Conservation (phyloP, 2,329 filamentous ascomycete genomes). For the Aspergillus terreus region DNA sequence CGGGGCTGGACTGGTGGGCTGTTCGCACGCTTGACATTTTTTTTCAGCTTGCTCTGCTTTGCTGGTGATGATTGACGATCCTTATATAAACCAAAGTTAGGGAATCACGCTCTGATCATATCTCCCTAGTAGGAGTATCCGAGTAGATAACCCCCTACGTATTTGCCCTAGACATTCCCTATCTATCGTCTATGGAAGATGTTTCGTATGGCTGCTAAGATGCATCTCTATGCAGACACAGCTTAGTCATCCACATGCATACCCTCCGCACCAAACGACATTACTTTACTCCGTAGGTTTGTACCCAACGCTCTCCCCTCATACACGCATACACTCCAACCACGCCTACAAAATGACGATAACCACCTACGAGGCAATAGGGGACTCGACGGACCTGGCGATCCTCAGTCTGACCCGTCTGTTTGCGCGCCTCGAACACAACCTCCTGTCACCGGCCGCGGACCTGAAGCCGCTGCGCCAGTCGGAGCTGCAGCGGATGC, state of each 20-base stretch:
- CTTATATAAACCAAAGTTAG: not conserved
- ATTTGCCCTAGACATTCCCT: too few species aligned
- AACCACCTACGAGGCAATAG: conserved; percentile 12
- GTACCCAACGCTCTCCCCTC: not conserved
- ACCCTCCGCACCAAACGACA: not conserved
- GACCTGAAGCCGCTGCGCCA: conserved; percentile 35
- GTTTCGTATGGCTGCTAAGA: too few species aligned
- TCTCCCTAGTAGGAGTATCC: not conserved
- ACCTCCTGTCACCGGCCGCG: conserved; percentile 38
- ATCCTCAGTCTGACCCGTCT: conserved; percentile 41
- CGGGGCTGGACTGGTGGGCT: not conserved
- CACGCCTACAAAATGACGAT: conserved; percentile 15
- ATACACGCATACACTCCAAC: not conserved
- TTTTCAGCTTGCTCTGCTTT: not conserved
- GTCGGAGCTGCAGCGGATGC: conserved; percentile 41
- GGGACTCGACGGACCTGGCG: conserved; percentile 25
- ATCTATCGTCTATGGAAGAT: too few species aligned
- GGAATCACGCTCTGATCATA: not conserved
- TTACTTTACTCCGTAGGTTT: not conserved
- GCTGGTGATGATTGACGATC: not conserved
- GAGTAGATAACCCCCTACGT: not conserved
- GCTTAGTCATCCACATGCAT: not conserved
- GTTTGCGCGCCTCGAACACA: conserved; percentile 41
- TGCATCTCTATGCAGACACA: not conserved
- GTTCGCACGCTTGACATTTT: not conserved